A percentile compares a stretch with the other conserved stretches of the same genome.
Evolutionary conservation across 306 rosid genomes (phyloP).

Genomic region (Fagus sylvatica): DNA sequence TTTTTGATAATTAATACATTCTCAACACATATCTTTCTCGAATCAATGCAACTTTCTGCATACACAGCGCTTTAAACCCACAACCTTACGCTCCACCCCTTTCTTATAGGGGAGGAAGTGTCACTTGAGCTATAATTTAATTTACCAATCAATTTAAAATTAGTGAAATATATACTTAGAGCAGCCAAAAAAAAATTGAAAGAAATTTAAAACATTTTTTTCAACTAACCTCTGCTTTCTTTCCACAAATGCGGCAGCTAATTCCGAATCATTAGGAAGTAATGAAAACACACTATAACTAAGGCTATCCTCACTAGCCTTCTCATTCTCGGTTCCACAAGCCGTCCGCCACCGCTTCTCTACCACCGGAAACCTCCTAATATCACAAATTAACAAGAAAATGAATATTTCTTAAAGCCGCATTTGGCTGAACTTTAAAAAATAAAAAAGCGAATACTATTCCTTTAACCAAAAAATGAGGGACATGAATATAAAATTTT

Average conservation of each 20-base stretch:
- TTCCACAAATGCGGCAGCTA: conserved; percentile 65
- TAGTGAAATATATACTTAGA: not conserved
- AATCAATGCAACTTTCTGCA: not conserved
- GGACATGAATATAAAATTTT: not conserved
- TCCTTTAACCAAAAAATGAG: not conserved
- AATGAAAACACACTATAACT: conserved; percentile 29
- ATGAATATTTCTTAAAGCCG: not conserved
- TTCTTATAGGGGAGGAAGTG: too few relatives aligned
- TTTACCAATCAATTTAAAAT: not conserved
- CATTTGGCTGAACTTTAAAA: not conserved
- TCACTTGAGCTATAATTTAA: not conserved
- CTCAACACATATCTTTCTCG: not conserved
- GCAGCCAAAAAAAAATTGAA: not conserved
- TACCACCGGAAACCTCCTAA: conserved; percentile 89
- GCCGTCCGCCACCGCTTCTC: conserved; percentile 86
- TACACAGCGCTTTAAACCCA: too few relatives aligned
- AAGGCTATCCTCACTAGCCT: conserved; percentile 21
- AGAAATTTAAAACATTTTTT: not conserved
- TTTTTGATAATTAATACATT: not conserved
- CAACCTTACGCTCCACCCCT: too few relatives aligned
- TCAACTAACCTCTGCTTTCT: conserved; percentile 58
- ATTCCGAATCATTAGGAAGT: conserved; percentile 63
- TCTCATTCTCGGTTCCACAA: conserved; percentile 41
- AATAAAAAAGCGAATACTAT: not conserved
- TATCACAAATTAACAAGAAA: not conserved